Evolutionary conservation across 2,329 filamentous ascomycete genomes (phyloP).

Genomic region (Ophiostoma populinum): DNA sequence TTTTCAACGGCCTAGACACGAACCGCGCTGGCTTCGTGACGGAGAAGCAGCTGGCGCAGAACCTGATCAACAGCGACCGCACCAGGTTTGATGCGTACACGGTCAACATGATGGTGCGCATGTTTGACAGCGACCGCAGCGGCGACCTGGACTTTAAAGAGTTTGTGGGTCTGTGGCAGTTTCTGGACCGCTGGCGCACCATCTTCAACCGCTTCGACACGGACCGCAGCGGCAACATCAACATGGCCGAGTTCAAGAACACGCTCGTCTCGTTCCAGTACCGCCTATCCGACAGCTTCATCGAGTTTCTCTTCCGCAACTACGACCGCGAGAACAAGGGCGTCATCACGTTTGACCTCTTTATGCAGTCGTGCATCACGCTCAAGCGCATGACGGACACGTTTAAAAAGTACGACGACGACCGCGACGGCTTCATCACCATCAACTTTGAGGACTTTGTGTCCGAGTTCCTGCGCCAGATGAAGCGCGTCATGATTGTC

Average conservation of each 20-base stretch:
- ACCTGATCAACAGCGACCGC: conserved; percentile 93
- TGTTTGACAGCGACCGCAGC: conserved; percentile 89
- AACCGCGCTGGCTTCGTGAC: conserved; percentile 63
- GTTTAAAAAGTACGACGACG: conserved; percentile 97
- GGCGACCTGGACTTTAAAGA: conserved; percentile 88
- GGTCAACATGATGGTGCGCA: conserved; percentile 97
- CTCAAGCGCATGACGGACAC: conserved; percentile 98
- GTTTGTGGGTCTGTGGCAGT: conserved; percentile 93
- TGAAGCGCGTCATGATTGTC: conserved; percentile 21
- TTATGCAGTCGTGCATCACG: conserved; percentile 93
- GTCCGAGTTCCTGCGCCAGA: conserved; percentile 46
- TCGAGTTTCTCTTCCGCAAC: conserved; percentile 68
- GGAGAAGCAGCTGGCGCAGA: conserved; percentile 71
- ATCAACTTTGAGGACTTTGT: conserved; percentile 70
- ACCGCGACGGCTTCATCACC: conserved; percentile 84
- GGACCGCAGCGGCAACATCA: conserved; percentile 76
- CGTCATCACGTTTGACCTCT: conserved; percentile 81
- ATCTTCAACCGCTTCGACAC: conserved; percentile 92
- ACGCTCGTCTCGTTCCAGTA: conserved; percentile 90
- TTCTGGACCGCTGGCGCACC: conserved; percentile 81
- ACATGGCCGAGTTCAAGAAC: conserved; percentile 70
- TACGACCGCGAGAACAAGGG: conserved; percentile 65
- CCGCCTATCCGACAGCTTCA: conserved; percentile 67
- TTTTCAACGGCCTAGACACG: conserved; percentile 86
- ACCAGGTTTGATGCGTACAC: conserved; percentile 83